A percentile compares a stretch with the other conserved stretches of the same genome.
Conservation (phyloP, 169 alveolate genomes). For the Neospora caninum region DNA sequence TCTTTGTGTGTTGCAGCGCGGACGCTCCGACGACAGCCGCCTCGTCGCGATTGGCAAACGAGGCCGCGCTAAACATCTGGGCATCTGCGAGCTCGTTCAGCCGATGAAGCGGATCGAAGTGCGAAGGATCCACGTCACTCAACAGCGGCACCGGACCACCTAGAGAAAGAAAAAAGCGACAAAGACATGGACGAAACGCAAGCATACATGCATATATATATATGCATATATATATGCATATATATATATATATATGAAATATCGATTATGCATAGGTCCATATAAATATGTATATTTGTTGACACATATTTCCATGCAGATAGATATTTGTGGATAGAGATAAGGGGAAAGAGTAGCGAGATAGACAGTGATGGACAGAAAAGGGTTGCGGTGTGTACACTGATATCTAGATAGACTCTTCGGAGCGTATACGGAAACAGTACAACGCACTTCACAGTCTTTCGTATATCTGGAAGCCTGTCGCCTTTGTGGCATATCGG, state of each 20-base stretch:
- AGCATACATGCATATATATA: background rate
- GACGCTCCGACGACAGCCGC: background rate
- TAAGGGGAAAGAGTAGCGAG: no score
- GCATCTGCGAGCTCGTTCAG: slow-evolving; percentile 65
- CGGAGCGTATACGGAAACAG: no score
- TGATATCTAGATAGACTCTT: no score
- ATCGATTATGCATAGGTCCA: background rate
- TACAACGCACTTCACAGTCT: no score
- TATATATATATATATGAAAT: background rate
- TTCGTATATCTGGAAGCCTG: no score
- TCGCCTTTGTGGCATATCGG: no score
- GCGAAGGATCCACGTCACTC: slow-evolving; percentile 66
- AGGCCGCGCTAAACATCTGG: background rate
- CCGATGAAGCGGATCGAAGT: slow-evolving; percentile 59
- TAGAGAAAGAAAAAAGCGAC: background rate
- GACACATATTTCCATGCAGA: background rate
- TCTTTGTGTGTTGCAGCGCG: background rate
- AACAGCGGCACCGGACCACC: slow-evolving; percentile 67
- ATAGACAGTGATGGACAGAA: background rate
- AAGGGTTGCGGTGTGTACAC: background rate
- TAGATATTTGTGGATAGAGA: background rate
- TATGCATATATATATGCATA: background rate
- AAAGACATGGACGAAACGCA: background rate
- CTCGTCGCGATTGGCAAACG: background rate
- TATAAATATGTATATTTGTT: background rate